Base-by-base conservation (phyloP, 352 stramenopile genomes). In the Phytophthora macrochlamydospora region DNA sequence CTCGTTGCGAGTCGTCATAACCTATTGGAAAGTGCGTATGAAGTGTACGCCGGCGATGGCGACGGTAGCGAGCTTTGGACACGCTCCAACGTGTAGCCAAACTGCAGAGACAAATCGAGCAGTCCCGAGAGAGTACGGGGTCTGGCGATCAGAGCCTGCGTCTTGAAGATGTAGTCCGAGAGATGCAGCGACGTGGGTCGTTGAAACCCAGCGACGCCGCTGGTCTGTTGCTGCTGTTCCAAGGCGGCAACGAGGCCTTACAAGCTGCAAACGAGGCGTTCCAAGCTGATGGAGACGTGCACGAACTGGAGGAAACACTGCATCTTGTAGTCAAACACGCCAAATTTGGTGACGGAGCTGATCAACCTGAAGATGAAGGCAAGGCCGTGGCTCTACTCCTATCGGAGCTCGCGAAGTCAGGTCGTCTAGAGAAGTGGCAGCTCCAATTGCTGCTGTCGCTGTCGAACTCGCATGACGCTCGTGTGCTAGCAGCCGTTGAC, bases 251-350 rank as follows among this genome's bases (percentile, higher is more conserved):
- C 29, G 86, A 92, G 28, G 86, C 86, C 9, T 73, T 94, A 24
- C 65, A 88, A 51, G 86, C 84, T 31, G 86, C 86, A 0, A 87
- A 87, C 51, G 86, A 94, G 46, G 86, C 82, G 0, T 91, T 59
- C 18, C 78, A 85, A 31, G 78, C 79, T 2, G 86, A 94, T 48
- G 75, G 78, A 11, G 86, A 94, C 45, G 74, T 91, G 9, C 84
- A 84, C 29, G 86, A 94, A 50, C 67, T 94, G 4, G 82, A 92
- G 24, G 86, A 94, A 50, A 94, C 86, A 24, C 48, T 94, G 54
- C 61, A 91, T n/a, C 54, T 94, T 5, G 81, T 94, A 13, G 84
- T 94, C 24, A 94, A 94, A 58, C 86, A 94, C 52, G 86, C 86
- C 0, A 78, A 82, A 31, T 90, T 93, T 65, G 81, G 77, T 13